Conservation (phyloP, 2,329 filamentous ascomycete genomes). For the Alternaria alternata region DNA sequence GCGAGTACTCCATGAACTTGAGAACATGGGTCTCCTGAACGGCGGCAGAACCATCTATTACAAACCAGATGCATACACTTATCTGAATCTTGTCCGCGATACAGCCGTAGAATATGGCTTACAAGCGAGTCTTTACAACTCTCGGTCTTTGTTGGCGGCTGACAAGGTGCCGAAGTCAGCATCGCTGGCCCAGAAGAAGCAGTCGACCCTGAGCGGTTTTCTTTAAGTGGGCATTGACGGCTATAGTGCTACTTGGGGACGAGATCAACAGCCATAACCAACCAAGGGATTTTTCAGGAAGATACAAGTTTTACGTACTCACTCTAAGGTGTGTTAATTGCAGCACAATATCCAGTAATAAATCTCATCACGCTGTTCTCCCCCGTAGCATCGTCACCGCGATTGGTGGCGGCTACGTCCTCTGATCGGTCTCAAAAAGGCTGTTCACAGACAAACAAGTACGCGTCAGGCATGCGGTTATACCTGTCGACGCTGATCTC, state of each 20-base stretch:
- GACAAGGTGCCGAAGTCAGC: constrained; percentile 14
- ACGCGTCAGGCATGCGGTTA: background rate
- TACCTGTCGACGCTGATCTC: constrained; percentile 2
- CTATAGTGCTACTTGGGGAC: background rate
- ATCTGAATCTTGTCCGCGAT: constrained; percentile 51
- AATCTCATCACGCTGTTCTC: background rate
- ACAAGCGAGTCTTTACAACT: constrained; percentile 55
- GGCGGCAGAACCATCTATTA: constrained; percentile 71
- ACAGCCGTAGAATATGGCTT: constrained; percentile 52
- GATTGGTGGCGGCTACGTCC: background rate
- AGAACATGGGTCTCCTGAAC: constrained; percentile 67
- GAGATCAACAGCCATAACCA: background rate
- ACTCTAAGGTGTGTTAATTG: background rate
- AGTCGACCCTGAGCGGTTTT: constrained; percentile 9
- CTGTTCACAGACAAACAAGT: background rate
- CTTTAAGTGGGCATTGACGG: background rate
- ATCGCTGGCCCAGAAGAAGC: constrained; percentile 22
- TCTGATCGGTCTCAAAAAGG: background rate
- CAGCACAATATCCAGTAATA: background rate
- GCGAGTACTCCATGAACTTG: constrained; percentile 70
- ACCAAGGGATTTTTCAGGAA: background rate
- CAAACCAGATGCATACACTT: constrained; percentile 70
- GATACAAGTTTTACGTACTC: background rate
- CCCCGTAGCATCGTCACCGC: background rate
- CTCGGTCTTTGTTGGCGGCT: constrained; percentile 46